These are phyloP conservation scores for Pythium periplocum DNA, from an alignment of 352 stramenopile species.

Conservation along the genomic window DNA sequence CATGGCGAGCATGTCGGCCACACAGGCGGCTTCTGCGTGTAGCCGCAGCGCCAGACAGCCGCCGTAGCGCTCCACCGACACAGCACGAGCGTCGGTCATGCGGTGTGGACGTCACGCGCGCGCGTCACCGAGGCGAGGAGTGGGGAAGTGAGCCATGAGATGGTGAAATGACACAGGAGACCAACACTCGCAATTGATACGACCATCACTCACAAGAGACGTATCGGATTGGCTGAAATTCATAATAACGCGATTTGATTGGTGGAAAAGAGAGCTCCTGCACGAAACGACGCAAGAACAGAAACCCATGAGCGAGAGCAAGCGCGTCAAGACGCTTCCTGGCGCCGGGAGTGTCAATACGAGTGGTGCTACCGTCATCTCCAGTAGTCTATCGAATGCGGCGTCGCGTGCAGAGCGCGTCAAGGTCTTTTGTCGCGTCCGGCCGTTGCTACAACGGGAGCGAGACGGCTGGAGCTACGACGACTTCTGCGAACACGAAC, in stretches of 20 bases:
- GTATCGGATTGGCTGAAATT: no score
- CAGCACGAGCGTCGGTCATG: conserved; percentile 1
- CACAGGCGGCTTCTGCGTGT: neutral
- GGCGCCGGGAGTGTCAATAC: neutral
- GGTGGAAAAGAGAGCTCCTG: neutral
- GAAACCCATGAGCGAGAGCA: neutral
- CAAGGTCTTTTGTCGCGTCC: conserved; percentile 62
- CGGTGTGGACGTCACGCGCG: neutral
- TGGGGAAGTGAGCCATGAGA: neutral
- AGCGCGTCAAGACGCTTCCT: neutral
- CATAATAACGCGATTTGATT: no score
- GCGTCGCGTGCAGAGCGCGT: conserved; percentile 37
- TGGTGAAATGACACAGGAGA: no score
- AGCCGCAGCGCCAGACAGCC: conserved; percentile 17
- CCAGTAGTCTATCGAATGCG: neutral
- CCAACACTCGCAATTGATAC: no score
- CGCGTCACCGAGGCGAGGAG: neutral
- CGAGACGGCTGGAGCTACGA: conserved; percentile 59
- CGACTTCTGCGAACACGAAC: conserved; percentile 35
- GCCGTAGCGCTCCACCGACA: conserved; percentile 13
- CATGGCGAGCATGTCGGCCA: conserved; percentile 3
- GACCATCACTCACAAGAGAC: no score
- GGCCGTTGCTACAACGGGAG: conserved; percentile 53
- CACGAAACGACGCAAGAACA: neutral
- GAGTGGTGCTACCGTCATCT: no score